phyloP scores from a whole-genome alignment of 2,329 filamentous ascomycete genomes.

The Chaetothyriales sp. region DNA sequence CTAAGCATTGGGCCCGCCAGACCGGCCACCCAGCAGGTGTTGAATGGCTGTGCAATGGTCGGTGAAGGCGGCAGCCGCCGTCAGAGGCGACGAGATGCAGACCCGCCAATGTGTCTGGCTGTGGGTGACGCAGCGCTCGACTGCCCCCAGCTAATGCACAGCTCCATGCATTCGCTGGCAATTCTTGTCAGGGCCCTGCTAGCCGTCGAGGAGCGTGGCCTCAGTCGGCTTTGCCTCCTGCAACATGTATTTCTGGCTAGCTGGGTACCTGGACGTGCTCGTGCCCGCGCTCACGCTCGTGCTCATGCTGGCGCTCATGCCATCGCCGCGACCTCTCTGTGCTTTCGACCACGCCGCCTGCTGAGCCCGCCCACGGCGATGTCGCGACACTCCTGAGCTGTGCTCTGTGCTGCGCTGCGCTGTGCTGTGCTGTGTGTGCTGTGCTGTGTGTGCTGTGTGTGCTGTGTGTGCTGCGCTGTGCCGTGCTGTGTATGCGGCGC shows the following conservation, averaged over 20 bases:
- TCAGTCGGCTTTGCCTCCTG: background rate
- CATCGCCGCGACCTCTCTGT: background rate
- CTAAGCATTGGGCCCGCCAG: background rate
- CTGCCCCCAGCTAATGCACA: conserved; percentile 13
- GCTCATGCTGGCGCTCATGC: too few species aligned
- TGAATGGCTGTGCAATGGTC: background rate
- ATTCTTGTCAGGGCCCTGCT: conserved; percentile 2
- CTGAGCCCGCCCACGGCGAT: background rate
- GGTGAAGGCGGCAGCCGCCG: background rate
- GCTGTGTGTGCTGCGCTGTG: background rate
- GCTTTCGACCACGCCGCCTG: background rate
- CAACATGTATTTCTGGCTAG: background rate
- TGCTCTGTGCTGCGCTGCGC: conserved; percentile 1
- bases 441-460: too few species aligned
- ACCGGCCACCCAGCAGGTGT: too few species aligned
- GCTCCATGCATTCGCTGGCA: conserved; percentile 16
- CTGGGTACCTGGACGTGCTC: conserved; percentile 12
- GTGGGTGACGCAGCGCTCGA: background rate
- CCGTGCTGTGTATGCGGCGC: too few species aligned
- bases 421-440: background rate
- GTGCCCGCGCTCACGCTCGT: background rate
- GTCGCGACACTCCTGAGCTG: background rate
- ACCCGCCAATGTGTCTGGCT: background rate
- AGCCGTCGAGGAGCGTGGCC: background rate
- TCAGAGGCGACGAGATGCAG: conserved; percentile 1